Base-by-base conservation (phyloP, 208 protist genomes). In the Acanthamoeba healyi region DNA sequence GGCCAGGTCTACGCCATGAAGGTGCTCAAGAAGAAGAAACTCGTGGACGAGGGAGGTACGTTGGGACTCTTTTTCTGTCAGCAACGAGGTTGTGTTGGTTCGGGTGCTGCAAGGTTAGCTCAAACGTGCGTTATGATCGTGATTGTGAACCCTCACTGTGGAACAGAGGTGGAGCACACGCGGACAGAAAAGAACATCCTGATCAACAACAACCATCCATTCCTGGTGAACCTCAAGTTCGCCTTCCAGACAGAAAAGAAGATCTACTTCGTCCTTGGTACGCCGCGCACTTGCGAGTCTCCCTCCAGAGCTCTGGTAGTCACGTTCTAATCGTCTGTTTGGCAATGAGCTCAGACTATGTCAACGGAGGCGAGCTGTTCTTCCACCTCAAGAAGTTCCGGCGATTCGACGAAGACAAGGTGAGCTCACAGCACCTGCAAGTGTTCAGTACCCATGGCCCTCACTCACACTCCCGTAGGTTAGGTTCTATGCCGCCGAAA, bases 1-100 rank as follows among this genome's bases (percentile, higher is more conserved):
- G 95, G 94, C 14, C 24, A 96, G n/a, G 94, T 98, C 56, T 98
- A 94, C 74, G 97, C 97, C 0, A 98, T 98, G 97, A 98, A 98
- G 42, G 94, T 97, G 0, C 56, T 98, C 0, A 95, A 95, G 34
- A 98, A 98, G 65, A 70, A 95, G 32, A 87, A 61, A 61, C 79
- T 87, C 26, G 42, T 87, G 42, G 46, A 87, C 15, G 79, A 87
- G 61, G 79, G 79, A n/a, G 70, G 70, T 79, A 1, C 38, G 36
- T 14, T 34, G 14, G 46, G 95, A 15, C 95, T 97, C 56, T 44
- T 96, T 3, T 63, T 94, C 26, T 46, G 61, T 77, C 36, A 15
- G 6, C 61, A 26, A 22, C 22, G 61, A 9, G 5, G 19, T 36
- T 67, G 10, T 67, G 26, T 67, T 36, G 26, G 9, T 34, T 49